Evolutionary conservation across 805 yeast genomes (phyloP).

Genomic region (Metschnikowia santaceciliae): DNA sequence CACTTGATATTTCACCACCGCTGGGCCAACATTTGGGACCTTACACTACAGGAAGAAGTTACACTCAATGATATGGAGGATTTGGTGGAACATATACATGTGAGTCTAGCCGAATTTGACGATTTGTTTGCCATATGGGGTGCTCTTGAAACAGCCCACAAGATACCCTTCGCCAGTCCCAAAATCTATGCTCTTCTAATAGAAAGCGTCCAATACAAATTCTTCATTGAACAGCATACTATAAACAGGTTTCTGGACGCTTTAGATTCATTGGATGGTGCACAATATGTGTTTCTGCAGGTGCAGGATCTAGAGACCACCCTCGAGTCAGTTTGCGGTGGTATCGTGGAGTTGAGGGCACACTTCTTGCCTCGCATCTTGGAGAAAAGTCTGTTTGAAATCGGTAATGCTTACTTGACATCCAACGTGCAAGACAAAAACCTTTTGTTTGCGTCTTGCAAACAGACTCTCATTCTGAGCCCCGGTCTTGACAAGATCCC

Average conservation of each 20-base stretch:
- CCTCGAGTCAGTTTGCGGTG: not conserved
- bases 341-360: not conserved
- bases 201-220: constrained; percentile 19
- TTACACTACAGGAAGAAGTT: constrained; percentile 23
- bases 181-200: constrained; percentile 17
- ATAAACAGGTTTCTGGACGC: not conserved
- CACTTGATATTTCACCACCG: constrained; percentile 30
- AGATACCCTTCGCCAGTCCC: constrained; percentile 6
- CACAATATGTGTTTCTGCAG: not conserved
- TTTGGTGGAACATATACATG: constrained; percentile 25
- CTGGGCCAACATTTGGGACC: constrained; percentile 30
- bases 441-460: not conserved
- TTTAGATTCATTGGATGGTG: not conserved
- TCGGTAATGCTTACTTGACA: not conserved
- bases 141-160: constrained; percentile 22
- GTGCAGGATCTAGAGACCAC: not conserved
- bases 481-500: not conserved
- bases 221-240: constrained; percentile 1
- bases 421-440: not conserved
- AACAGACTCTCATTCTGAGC: not conserved
- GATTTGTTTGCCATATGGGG: constrained; percentile 26
- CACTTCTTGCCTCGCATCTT: not conserved
- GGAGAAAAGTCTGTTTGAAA: not conserved
- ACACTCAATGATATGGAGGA: constrained; percentile 38
- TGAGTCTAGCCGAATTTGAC: constrained; percentile 14